Evolutionary conservation across 2,329 filamentous ascomycete species (phyloP).

Genomic region (Huntiella moniliformis): DNA sequence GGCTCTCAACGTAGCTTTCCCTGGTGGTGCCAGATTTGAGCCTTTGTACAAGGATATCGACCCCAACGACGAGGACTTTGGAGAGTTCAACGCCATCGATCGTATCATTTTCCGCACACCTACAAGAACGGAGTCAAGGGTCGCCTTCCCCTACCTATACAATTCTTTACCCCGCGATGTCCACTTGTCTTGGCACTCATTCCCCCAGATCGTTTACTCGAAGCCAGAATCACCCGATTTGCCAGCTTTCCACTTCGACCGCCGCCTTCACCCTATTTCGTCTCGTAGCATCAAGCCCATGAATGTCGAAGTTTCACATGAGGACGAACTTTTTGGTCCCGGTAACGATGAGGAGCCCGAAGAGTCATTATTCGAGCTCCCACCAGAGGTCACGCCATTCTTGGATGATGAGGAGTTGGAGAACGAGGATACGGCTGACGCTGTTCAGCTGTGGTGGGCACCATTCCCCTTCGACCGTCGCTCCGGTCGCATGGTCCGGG

Average conservation of each 20-base stretch:
- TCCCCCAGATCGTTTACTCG: constrained; percentile 83
- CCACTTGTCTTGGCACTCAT: constrained; percentile 79
- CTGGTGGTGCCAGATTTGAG: constrained; percentile 92
- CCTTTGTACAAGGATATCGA: constrained; percentile 97
- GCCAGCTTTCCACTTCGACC: constrained; percentile 93
- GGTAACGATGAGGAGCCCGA: constrained; percentile 56
- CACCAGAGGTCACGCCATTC: constrained; percentile 67
- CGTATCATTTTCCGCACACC: constrained; percentile 95
- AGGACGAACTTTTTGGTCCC: constrained; percentile 78
- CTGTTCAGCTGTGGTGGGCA: constrained; percentile 94
- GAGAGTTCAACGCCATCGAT: constrained; percentile 98
- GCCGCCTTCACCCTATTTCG: constrained; percentile 94
- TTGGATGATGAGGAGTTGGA: constrained; percentile 75
- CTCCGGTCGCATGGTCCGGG: constrained; percentile 88
- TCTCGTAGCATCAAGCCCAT: constrained; percentile 85
- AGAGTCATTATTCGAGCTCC: constrained; percentile 72
- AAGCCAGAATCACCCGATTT: constrained; percentile 73
- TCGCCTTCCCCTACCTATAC: constrained; percentile 87
- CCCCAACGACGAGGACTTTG: constrained; percentile 96
- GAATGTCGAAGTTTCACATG: constrained; percentile 79
- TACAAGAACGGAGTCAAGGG: constrained; percentile 86
- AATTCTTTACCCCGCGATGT: constrained; percentile 93
- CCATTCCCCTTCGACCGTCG: constrained; percentile 89
- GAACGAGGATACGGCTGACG: constrained; percentile 73
- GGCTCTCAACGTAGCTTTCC: constrained; percentile 88